Conservation (phyloP, 352 stramenopile genomes). For the Phytophthora chlamydospora region DNA sequence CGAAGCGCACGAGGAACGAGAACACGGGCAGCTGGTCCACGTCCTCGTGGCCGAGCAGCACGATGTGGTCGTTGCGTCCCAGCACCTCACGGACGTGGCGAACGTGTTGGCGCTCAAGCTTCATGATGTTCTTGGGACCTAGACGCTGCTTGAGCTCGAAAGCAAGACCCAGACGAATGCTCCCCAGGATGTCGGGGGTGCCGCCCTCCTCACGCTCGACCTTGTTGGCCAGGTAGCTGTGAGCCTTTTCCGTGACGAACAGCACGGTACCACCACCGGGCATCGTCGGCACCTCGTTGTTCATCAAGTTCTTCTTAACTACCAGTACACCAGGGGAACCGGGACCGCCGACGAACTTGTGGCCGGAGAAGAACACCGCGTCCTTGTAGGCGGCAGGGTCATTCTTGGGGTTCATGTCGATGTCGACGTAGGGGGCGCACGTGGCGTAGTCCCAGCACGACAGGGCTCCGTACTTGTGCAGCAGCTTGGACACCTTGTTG, state of each 20-base stretch:
- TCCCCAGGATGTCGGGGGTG: conserved; percentile 95
- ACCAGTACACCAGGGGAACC: conserved; percentile 94
- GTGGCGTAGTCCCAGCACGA: conserved; percentile 97
- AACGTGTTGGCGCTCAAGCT: conserved; percentile 55
- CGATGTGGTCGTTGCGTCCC: conserved; percentile 64
- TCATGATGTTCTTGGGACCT: conserved; percentile 57
- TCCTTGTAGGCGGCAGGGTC: conserved; percentile 82
- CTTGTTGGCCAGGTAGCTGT: conserved; percentile 80
- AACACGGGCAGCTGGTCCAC: conserved; percentile 90
- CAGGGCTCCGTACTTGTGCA: conserved; percentile 93
- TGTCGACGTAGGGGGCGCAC: conserved; percentile 90
- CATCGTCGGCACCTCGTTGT: conserved; percentile 61
- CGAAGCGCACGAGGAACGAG: conserved; percentile 94
- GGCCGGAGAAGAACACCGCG: conserved; percentile 95
- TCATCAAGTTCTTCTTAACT: conserved; percentile 91
- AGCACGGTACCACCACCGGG: conserved; percentile 59
- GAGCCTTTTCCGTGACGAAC: conserved; percentile 64
- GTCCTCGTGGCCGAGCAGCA: conserved; percentile 82
- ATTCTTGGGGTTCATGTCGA: conserved; percentile 96
- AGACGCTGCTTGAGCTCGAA: conserved; percentile 91
- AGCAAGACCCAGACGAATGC: conserved; percentile 92
- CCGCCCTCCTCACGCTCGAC: conserved; percentile 94
- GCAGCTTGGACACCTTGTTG: conserved; percentile 82
- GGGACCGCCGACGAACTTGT: conserved; percentile 97
- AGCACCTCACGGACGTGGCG: conserved; percentile 49